Evolutionary conservation across 305 asterid species (phyloP).

Genomic region (Solanum hybrid): DNA sequence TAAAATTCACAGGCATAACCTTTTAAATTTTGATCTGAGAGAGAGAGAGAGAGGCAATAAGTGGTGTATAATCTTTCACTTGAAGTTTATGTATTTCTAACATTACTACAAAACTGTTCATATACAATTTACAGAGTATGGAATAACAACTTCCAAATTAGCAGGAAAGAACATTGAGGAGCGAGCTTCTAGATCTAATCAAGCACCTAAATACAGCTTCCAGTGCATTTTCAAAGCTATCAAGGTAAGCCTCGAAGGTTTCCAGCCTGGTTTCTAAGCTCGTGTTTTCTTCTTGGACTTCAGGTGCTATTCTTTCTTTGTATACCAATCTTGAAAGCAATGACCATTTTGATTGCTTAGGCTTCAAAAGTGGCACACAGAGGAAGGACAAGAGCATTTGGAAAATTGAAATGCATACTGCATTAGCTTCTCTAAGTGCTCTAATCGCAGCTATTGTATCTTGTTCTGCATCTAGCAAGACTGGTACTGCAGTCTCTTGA

Average conservation of each 20-base stretch:
- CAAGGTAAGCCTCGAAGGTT: conserved; percentile 8
- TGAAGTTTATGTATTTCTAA: background rate
- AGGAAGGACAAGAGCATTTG: conserved; percentile 12
- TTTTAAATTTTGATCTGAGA: background rate
- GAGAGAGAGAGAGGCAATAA: background rate
- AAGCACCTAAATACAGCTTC: conserved; percentile 11
- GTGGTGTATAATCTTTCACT: background rate
- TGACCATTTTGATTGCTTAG: conserved; percentile 18
- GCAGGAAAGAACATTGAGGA: conserved; percentile 1
- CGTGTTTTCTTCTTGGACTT: background rate
- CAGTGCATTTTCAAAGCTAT: conserved; percentile 13
- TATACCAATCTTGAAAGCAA: conserved; percentile 18
- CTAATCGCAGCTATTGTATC: background rate
- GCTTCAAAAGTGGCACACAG: conserved; percentile 6
- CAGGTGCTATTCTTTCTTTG: conserved; percentile 3
- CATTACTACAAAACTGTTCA: background rate
- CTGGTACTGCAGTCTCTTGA: background rate
- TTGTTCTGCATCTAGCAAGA: background rate
- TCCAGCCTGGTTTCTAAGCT: conserved; percentile 10
- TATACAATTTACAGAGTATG: background rate
- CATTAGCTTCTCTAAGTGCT: conserved; percentile 11
- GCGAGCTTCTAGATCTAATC: conserved; percentile 1
- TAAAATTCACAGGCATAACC: background rate
- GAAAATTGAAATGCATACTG: conserved; percentile 13
- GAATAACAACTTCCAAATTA: background rate